These are phyloP conservation scores for Solanum aculeatissimum DNA, from an alignment of 305 asterid species.

Conservation along the genomic window DNA sequence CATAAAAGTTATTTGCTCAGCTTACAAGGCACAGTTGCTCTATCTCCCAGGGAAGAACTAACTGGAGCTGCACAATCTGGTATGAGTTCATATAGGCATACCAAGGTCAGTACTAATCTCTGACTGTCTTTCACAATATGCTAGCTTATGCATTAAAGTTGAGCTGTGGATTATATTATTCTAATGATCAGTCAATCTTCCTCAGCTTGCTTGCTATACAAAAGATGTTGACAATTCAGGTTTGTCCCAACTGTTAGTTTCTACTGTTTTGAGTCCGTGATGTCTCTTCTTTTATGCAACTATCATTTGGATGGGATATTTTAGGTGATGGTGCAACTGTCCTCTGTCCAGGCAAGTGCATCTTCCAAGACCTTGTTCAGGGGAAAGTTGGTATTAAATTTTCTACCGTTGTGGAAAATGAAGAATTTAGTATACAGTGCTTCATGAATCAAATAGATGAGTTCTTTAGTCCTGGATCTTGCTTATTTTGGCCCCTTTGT, in stretches of 20 bases:
- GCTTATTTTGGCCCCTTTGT: neutral
- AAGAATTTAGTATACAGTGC: constrained; percentile 33
- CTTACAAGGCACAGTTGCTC: neutral
- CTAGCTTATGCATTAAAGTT: neutral
- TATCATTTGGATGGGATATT: constrained; percentile 7
- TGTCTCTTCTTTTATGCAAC: neutral
- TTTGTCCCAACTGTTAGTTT: constrained; percentile 8
- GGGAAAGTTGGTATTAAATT: constrained; percentile 53
- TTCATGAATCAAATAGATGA: constrained; percentile 51
- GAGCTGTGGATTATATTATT: neutral
- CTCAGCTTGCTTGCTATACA: constrained; percentile 63
- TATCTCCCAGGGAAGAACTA: constrained; percentile 16
- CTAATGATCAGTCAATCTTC: neutral
- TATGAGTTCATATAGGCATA: constrained; percentile 16
- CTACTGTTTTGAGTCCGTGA: neutral
- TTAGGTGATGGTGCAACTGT: constrained; percentile 14
- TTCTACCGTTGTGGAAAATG: constrained; percentile 34
- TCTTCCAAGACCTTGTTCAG: constrained; percentile 60
- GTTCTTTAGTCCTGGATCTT: neutral
- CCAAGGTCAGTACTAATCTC: constrained; percentile 3
- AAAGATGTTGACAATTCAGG: constrained; percentile 40
- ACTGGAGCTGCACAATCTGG: constrained; percentile 1
- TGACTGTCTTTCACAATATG: neutral
- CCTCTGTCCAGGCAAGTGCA: constrained; percentile 16
- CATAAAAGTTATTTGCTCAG: neutral